Conservation (phyloP, 306 rosid species). For the Calophaca sinica region DNA sequence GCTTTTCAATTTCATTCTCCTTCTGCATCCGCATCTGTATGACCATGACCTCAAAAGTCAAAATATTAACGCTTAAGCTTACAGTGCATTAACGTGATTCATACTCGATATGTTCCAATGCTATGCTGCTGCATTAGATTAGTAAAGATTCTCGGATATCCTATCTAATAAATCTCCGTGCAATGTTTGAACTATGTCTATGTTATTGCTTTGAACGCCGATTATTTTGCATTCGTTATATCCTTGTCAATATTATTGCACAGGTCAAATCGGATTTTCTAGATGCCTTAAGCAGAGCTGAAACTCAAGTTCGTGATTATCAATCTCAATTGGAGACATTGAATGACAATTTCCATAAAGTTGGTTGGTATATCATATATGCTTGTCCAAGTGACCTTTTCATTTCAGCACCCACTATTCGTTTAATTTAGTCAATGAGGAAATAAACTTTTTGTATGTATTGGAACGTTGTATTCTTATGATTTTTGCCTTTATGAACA, state of each 20-base stretch:
- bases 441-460: background rate
- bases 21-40: background rate
- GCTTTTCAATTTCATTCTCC: background rate
- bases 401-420: constrained; percentile 2
- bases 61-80: background rate
- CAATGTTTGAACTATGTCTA: background rate
- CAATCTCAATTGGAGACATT: constrained; percentile 60
- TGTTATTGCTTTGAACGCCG: background rate
- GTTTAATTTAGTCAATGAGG: background rate
- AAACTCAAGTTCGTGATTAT: constrained; percentile 76
- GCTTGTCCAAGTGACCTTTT: constrained; percentile 16
- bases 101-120: background rate
- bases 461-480: background rate
- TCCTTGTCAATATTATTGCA: constrained; percentile 11
- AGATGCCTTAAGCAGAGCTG: constrained; percentile 81
- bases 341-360: constrained; percentile 62
- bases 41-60: background rate
- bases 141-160: background rate
- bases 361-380: constrained; percentile 73
- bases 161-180: background rate
- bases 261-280: constrained; percentile 88
- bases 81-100: background rate
- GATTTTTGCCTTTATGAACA: background rate
- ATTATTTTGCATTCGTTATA: background rate
- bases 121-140: background rate